Evolutionary conservation across 225 moss, liverwort and hornwort genomes (phyloP), one percentile per base, ranked within the genome.

Genomic region (Pseudisothecium myosuroides): DNA sequence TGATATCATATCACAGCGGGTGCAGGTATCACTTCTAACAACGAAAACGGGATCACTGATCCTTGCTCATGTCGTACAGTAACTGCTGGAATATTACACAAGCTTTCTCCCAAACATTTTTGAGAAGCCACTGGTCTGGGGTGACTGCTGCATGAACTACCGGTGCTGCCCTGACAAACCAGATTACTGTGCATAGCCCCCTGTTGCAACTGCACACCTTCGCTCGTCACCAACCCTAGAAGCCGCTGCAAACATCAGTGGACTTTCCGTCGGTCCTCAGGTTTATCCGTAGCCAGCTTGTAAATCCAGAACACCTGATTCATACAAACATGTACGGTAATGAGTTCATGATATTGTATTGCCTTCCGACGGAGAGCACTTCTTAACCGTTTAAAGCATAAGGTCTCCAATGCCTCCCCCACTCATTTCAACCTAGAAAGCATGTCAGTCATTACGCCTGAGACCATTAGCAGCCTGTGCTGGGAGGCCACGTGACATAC

Each of bases 261-360:
- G 12, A 91, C 74, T 84, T 84, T 84, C 69, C 87, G 83, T 45
- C 89, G 89, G 78, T 89, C 92, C 75, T 90, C 90, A 31, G 90
- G 87, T 89, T 89, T 92, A 26, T 93, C 92, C 55, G 90, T 74
- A 31, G 92, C 93, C 82, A 93, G 86, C 90, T 89, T 92, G 86
- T 92, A 93, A 72, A 93, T 90, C 93, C 93, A 92, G 61, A 90
- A 92, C 23, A 82, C 92, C 92, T 92, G 88, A 27, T 61, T 80
- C 79, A 85, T 45, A 92, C 41, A 63, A 37, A 81, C 49, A 75
- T 27, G 50, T 66, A 43, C 47, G 22, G 14, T 49, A 78, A 41
- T 89, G 81, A 92, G 82, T 27, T 76, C 76, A 56, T 62, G 17
- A 26, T 60, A n/a, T n/a, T 43, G 39, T 32, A 37, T 77, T 2